Evolutionary conservation across 768 basidiomycete genomes (phyloP), one percentile per base, ranked within the genome.

Genomic region (Trametes cingulata): DNA sequence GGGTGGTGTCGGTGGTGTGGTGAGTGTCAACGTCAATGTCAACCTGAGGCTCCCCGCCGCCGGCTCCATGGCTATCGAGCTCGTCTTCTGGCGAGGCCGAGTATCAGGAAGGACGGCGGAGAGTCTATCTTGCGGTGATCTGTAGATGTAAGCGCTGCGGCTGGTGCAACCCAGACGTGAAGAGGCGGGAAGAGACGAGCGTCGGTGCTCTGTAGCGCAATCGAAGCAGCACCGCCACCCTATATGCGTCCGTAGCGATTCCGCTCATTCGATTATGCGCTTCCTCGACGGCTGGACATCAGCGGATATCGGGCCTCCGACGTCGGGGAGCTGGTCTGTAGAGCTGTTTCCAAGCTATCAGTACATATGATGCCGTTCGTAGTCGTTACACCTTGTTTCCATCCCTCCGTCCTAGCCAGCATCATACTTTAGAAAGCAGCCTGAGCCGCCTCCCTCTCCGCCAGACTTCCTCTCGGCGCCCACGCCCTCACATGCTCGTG

Each of bases 391-490:
- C 20, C 37, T 48, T 40, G n/a, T 41, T 33, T 17, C 33, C 13
- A 20, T 37, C 17, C 19, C 19, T 56, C 27, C 40, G 22, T 37
- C n/a, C 24, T 27, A 40, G 35, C 33, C 6, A 12, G 22, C n/a
- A n/a, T 42, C 36, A 33, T 4, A 33, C 2, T 42, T 71, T 60
- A 86, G 69, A 87, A 88, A 2, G 77, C 81, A 33, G 86, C 85
- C 66, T 88, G 87, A 10, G 80, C 78, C 59, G 84, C 83, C 54
- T 67, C 70, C 29, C 70, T 36, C 56, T 71, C 70, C 25, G 70
- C 70, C 54, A 90, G 66, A 57, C 87, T 89, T 0, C 88, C 88
- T 56, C 88, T 74, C n/a, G 87, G 84, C 66, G 87, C 86, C 88
- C 88, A 90, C 27, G 72, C 76, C 27, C 68, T 73, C 43, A 72